Evolutionary conservation across 768 basidiomycete species (phyloP).

Genomic region (Leccinum subgranulosum): DNA sequence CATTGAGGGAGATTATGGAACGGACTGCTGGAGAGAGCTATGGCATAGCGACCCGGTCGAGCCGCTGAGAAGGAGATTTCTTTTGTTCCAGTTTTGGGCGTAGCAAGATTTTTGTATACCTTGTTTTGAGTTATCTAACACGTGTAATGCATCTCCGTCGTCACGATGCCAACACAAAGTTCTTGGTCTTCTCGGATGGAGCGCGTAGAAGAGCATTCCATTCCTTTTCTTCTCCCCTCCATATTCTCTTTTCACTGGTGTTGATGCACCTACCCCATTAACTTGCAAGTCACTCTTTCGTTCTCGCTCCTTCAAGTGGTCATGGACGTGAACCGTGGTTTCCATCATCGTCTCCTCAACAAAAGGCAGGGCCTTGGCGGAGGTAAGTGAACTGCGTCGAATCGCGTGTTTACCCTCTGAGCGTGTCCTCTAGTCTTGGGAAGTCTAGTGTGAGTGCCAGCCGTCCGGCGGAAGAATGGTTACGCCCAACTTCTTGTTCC

Average conservation of each 20-base stretch:
- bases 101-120: background rate
- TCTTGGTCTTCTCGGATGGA: background rate
- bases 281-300: conserved; percentile 22
- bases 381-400: conserved; percentile 21
- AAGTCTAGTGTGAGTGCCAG: conserved; percentile 22
- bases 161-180: conserved; percentile 32
- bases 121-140: background rate
- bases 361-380: conserved; percentile 28
- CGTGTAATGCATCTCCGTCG: background rate
- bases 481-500: background rate
- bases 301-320: conserved; percentile 14
- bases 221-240: background rate
- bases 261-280: conserved; percentile 10
- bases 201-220: background rate
- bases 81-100: background rate
- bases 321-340: conserved; percentile 20
- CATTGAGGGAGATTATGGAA: conserved; percentile 90
- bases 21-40: conserved; percentile 81
- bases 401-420: background rate
- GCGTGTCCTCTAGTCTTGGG: conserved; percentile 9
- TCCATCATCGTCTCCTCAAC: conserved; percentile 17
- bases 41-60: conserved; percentile 34
- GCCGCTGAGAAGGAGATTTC: conserved; percentile 25
- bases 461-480: background rate
- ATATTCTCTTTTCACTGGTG: background rate